A percentile compares a stretch with the other conserved stretches of the same genome.
These are phyloP conservation scores for Primulina eburnea DNA, from an alignment of 257 asterid genomes.

Conservation along the genomic window DNA sequence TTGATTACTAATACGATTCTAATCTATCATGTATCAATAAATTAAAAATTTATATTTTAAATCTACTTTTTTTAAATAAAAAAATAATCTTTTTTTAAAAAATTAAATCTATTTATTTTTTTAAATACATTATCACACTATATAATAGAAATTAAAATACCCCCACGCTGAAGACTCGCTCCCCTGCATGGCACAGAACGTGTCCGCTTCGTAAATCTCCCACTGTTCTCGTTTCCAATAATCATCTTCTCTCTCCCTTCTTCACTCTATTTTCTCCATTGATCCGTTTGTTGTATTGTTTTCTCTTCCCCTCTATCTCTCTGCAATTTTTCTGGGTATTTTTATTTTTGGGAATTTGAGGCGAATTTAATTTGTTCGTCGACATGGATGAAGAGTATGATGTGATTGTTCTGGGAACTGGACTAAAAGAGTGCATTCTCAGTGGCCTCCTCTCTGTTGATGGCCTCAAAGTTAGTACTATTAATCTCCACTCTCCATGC, in stretches of 20 bases:
- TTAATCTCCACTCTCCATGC: background rate
- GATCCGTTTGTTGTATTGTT: slow-evolving; percentile 11
- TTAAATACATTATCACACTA: background rate
- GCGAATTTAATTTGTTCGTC: background rate
- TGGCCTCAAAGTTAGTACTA: slow-evolving; percentile 61
- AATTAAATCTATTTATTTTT: too few relatives aligned
- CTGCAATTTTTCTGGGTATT: background rate
- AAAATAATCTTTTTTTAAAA: too few relatives aligned
- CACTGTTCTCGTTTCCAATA: slow-evolving; percentile 29
- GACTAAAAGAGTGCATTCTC: slow-evolving; percentile 94
- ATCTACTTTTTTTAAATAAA: too few relatives aligned
- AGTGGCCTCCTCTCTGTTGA: slow-evolving; percentile 92
- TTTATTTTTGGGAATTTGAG: background rate
- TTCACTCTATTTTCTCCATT: slow-evolving; percentile 14
- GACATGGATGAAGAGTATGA: slow-evolving; percentile 94
- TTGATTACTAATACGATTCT: too few relatives aligned
- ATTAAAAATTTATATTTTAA: too few relatives aligned
- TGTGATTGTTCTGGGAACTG: slow-evolving; percentile 89
- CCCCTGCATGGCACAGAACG: slow-evolving; percentile 8
- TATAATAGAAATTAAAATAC: background rate
- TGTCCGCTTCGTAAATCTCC: slow-evolving; percentile 19
- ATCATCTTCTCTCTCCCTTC: slow-evolving; percentile 7
- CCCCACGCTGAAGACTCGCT: slow-evolving; percentile 38
- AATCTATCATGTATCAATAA: too few relatives aligned
- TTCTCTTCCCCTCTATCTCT: background rate